These are phyloP conservation scores for Thinopyrum elongatum DNA, from an alignment of 176 grass and related monocot species.

Conservation along the genomic window DNA sequence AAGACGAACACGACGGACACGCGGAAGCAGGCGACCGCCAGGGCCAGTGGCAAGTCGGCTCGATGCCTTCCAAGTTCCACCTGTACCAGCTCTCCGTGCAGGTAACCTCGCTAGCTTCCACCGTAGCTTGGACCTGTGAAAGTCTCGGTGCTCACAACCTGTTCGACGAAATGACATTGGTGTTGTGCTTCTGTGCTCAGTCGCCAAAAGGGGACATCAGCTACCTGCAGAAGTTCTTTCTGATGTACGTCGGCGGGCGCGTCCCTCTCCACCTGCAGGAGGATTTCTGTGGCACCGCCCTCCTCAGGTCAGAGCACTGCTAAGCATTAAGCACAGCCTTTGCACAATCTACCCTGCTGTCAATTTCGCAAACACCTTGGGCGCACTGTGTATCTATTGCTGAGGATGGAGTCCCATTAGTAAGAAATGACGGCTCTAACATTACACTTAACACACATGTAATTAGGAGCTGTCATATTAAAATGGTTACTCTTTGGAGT, in stretches of 20 bases:
- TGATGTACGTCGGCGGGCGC: constrained; percentile 82
- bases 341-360: background rate
- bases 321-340: constrained; percentile 11
- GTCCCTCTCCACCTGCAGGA: constrained; percentile 79
- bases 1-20: constrained; percentile 32
- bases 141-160: background rate
- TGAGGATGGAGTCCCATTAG: background rate
- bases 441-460: background rate
- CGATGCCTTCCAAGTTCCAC: constrained; percentile 74
- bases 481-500: background rate
- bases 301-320: constrained; percentile 62
- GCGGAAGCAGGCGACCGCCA: constrained; percentile 19
- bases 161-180: constrained; percentile 24
- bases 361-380: background rate
- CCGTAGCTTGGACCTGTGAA: background rate
- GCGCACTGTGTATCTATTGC: background rate
- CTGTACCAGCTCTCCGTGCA: constrained; percentile 87
- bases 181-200: constrained; percentile 27
- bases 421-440: background rate
- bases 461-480: background rate
- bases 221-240: constrained; percentile 85
- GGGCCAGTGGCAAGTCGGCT: background rate
- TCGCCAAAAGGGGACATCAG: constrained; percentile 90
- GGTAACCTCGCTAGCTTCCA: constrained; percentile 28
- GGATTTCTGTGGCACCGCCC: constrained; percentile 91